phyloP scores from a whole-genome alignment of 78 protist genomes.

The Creolimax fragrantissima region DNA sequence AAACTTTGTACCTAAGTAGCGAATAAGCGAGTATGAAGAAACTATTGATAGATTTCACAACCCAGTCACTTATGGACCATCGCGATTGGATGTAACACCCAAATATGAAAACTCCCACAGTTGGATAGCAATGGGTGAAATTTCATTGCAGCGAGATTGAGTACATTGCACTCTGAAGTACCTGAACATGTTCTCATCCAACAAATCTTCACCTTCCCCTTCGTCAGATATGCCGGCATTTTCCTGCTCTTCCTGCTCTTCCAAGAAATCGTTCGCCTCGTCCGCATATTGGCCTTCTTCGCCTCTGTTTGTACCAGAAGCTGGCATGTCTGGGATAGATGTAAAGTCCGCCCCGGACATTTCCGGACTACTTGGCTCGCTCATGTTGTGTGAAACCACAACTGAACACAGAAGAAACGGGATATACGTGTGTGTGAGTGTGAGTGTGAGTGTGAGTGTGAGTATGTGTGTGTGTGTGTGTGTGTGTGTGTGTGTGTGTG shows the following conservation, averaged over 20 bases:
- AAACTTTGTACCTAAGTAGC: background rate
- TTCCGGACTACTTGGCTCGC: no score
- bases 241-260: background rate
- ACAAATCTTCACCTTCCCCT: background rate
- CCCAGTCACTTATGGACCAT: background rate
- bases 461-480: slow-evolving; percentile 13
- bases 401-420: no score
- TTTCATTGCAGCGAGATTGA: background rate
- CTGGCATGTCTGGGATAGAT: background rate
- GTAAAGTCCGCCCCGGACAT: no score
- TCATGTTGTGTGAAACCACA: no score
- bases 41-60: background rate
- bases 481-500: slow-evolving; percentile 15
- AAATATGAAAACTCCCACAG: no score
- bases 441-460: slow-evolving; percentile 15
- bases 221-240: background rate
- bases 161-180: background rate
- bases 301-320: background rate
- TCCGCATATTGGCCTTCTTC: slow-evolving; percentile 9
- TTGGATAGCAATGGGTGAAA: background rate
- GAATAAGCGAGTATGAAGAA: no score
- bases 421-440: background rate
- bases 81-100: no score
- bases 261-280: slow-evolving; percentile 16
- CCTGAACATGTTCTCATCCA: background rate